Percentiles rank a stretch among this genome's conserved stretches.
Evolutionary conservation across 1,284 basidiomycete genomes (phyloP).

Genomic region (Heterobasidion occidentale): DNA sequence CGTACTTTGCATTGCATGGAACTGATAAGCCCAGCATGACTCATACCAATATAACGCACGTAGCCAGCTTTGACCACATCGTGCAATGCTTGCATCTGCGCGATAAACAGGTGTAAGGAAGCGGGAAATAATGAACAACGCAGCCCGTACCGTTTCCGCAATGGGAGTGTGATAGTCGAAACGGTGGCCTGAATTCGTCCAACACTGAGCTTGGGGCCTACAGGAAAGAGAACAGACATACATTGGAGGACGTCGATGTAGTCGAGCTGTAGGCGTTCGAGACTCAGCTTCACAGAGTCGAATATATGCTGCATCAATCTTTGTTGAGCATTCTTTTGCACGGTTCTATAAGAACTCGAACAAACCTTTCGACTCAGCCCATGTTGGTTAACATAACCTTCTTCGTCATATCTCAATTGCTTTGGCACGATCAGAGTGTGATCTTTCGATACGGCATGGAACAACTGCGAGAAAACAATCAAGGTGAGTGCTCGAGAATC

Average conservation of each 20-base stretch:
- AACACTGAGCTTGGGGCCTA: conserved; percentile 25
- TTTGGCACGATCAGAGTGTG: background rate
- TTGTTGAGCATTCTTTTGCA: background rate
- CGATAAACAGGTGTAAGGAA: background rate
- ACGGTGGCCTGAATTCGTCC: conserved; percentile 17
- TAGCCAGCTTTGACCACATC: conserved; percentile 7
- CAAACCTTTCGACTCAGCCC: background rate
- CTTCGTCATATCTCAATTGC: background rate
- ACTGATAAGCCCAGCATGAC: conserved; percentile 11
- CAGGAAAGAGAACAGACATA: conserved; percentile 13
- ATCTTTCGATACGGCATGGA: background rate
- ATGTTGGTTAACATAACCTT: background rate
- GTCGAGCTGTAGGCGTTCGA: conserved; percentile 24
- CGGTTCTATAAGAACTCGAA: background rate
- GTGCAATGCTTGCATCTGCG: conserved; percentile 8
- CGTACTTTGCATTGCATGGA: conserved; percentile 25
- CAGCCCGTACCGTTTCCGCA: conserved; percentile 26
- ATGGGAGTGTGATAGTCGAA: conserved; percentile 26
- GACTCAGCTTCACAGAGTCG: conserved; percentile 25
- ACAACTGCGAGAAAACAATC: background rate
- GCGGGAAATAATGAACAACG: no score
- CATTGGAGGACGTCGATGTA: conserved; percentile 31
- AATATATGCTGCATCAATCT: conserved; percentile 18
- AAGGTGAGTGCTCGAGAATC: no score
- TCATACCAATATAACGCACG: conserved; percentile 10